Conservation (phyloP, 352 stramenopile species). For the Achlya hypogyna region DNA sequence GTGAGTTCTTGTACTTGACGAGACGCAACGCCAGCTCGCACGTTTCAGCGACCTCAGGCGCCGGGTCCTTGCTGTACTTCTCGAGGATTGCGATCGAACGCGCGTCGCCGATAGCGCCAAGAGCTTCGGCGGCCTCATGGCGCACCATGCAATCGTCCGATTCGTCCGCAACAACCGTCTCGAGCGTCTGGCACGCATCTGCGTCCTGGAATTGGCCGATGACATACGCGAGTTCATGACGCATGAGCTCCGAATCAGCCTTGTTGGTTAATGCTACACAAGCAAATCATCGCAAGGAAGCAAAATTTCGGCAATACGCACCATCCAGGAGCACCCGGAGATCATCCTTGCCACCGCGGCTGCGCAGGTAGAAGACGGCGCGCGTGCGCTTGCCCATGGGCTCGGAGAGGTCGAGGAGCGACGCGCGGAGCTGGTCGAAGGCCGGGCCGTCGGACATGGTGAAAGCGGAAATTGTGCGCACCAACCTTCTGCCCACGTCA, state of each 20-base stretch:
- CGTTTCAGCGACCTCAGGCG: conserved; percentile 92
- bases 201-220: conserved; percentile 96
- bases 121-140: conserved; percentile 92
- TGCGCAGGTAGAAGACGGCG: conserved; percentile 87
- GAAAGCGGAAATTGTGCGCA: not conserved
- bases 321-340: conserved; percentile 59
- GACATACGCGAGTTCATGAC: conserved; percentile 98
- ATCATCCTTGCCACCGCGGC: conserved; percentile 65
- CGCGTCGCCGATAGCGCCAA: conserved; percentile 91
- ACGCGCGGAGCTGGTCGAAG: conserved; percentile 47
- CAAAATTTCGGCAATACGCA: conserved; percentile 8
- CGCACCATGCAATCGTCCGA: conserved; percentile 88
- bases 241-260: conserved; percentile 89
- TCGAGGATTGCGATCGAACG: conserved; percentile 80
- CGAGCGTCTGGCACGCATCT: conserved; percentile 63
- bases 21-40: conserved; percentile 89
- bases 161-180: conserved; percentile 71
- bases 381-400: conserved; percentile 86
- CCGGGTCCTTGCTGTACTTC: conserved; percentile 62
- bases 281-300: not conserved
- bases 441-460: conserved; percentile 26
- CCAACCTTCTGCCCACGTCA: not conserved
- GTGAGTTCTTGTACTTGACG: conserved; percentile 82
- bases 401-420: conserved; percentile 71
- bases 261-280: conserved; percentile 65